Percentiles rank a stretch among this genome's conserved stretches.
These are phyloP conservation scores for Rubus parviflorus DNA, from an alignment of 306 rosid species.

Conservation along the genomic window DNA sequence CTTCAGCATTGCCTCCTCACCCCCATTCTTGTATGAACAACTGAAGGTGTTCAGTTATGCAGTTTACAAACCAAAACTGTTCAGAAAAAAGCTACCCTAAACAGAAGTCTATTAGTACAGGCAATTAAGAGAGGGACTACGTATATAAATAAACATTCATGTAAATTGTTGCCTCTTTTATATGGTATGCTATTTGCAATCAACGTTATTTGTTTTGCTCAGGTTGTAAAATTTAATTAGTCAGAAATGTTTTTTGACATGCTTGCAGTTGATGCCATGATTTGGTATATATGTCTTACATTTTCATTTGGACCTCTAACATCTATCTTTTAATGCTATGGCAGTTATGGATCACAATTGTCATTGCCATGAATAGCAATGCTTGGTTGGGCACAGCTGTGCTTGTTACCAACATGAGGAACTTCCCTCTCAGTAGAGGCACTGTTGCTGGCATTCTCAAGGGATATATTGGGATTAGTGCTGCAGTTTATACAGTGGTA, in stretches of 20 bases:
- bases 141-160: neutral
- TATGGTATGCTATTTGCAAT: neutral
- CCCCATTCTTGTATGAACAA: neutral
- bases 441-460: conserved; percentile 83
- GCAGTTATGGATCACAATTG: conserved; percentile 72
- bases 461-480: conserved; percentile 82
- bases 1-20: neutral
- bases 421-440: conserved; percentile 88
- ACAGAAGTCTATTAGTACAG: neutral
- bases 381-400: conserved; percentile 85
- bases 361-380: conserved; percentile 58
- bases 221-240: neutral
- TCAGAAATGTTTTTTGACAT: neutral
- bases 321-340: conserved; percentile 19
- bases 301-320: conserved; percentile 21
- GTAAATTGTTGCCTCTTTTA: neutral
- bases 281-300: neutral
- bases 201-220: neutral
- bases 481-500: conserved; percentile 72
- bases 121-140: neutral
- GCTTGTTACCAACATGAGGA: conserved; percentile 90
- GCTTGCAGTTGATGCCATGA: neutral
- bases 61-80: neutral
- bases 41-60: neutral
- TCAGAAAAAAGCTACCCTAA: neutral